Evolutionary conservation across 305 asterid species (phyloP), one percentile per base, ranked within the genome.

Genomic region (Plantago coronopus): DNA sequence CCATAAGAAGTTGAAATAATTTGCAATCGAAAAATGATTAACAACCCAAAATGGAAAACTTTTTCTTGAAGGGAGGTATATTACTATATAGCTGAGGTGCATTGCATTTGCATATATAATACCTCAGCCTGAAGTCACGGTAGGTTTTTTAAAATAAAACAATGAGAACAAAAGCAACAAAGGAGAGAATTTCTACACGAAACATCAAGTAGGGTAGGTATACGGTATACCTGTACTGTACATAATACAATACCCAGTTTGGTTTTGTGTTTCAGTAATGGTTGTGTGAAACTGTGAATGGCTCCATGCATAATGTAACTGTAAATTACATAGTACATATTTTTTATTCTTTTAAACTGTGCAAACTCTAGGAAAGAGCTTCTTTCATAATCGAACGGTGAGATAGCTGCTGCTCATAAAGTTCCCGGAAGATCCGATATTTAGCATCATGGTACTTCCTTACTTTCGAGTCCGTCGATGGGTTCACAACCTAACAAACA

Each of bases 401-500:
- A 43, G 83, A 69, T 61, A 87, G 54, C 74, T 89, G 99, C 74
- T 85, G 96, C 79, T 79, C 80, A 53, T 93, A 89, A 54, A 93
- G 97, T 78, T 82, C 76, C 0, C 87, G 83, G 71, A 89, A 89
- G 48, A 93, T 81, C 14, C 75, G 78, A 59, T 85, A 93, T 69
- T 93, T 93, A n/a, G 97, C 93, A 64, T 85, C 87, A 54, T 93
- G 99, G 75, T 83, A 93, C 77, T 79, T 89, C 78, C 64, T 83
- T 66, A 93, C 77, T 74, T 82, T 81, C 7, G 82, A 62, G 64
- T 93, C 95, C 38, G 74, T 73, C 0, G 95, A 89, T 17, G 97
- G 96, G 76, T 83, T 69, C 16, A 93, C 78, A 70, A 87, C 90
- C 98, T 91, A 82, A 54, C 54, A 66, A 56, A 59, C 37, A 21